A percentile compares a stretch with the other conserved stretches of the same genome.
Evolutionary conservation across 2,329 filamentous ascomycete species (phyloP).

Genomic region (Cercospora sesami): DNA sequence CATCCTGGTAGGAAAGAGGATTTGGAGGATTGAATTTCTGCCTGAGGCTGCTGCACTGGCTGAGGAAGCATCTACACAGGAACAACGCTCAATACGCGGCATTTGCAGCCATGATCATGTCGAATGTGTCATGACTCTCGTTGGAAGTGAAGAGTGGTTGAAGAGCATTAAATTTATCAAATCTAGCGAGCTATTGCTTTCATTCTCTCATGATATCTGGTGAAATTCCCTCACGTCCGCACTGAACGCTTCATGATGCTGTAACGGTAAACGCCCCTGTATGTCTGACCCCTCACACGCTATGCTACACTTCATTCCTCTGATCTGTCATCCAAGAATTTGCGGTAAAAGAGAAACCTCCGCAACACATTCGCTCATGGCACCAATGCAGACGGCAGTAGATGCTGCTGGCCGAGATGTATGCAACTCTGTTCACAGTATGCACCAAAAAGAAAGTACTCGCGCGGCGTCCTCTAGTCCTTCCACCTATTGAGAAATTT

Average conservation of each 20-base stretch:
- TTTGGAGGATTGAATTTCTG: no score
- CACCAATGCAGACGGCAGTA: neutral
- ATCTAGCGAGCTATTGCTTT: neutral
- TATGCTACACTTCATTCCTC: neutral
- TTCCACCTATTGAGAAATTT: constrained; percentile 61
- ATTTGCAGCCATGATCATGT: neutral
- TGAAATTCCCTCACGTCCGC: neutral
- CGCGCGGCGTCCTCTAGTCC: constrained; percentile 46
- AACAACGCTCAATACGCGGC: no score
- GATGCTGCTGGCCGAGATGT: neutral
- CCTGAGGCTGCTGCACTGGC: no score
- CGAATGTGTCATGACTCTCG: neutral
- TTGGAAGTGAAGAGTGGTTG: neutral
- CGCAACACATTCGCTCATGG: neutral
- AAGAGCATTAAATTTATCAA: neutral
- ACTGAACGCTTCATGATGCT: neutral
- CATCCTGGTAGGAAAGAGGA: no score
- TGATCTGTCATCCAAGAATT: neutral
- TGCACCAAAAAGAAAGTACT: neutral
- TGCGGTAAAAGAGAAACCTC: neutral
- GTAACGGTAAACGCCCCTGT: neutral
- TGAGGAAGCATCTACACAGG: no score
- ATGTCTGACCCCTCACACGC: neutral
- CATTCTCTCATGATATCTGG: constrained; percentile 6
- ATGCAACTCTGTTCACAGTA: neutral